Evolutionary conservation across 768 basidiomycete species (phyloP).

Genomic region (Hypsizygus marmoreus): DNA sequence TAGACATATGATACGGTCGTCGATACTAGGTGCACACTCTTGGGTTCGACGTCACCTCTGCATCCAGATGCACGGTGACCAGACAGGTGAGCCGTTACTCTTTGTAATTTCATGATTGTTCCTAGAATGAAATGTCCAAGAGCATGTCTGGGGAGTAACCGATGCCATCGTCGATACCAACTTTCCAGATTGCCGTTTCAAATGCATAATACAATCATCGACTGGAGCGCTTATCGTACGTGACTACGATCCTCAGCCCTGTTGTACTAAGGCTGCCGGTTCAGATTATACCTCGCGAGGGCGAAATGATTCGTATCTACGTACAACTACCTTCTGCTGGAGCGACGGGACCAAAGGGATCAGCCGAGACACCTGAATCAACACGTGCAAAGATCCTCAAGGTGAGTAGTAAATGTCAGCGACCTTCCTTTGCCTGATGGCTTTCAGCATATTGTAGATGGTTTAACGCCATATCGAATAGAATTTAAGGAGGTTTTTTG

Average conservation of each 20-base stretch:
- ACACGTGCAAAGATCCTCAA: not conserved
- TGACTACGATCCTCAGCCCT: not conserved
- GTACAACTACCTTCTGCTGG: conserved; percentile 8
- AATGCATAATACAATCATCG: conserved; percentile 18
- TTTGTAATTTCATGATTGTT: not conserved
- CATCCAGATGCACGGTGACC: conserved; percentile 19
- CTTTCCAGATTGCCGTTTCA: conserved; percentile 18
- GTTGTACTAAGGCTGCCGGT: not conserved
- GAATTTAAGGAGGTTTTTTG: conserved; percentile 17
- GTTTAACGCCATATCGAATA: conserved; percentile 17
- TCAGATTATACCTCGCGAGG: conserved; percentile 16
- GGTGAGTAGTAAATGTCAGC: not conserved
- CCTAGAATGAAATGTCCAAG: not conserved
- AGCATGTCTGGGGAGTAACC: conserved; percentile 21
- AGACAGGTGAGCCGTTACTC: conserved; percentile 3
- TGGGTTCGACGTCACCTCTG: conserved; percentile 19
- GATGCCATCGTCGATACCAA: conserved; percentile 18
- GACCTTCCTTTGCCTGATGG: not conserved
- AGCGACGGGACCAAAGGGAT: not conserved
- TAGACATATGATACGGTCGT: not conserved
- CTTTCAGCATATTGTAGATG: conserved; percentile 10
- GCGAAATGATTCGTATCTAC: conserved; percentile 15
- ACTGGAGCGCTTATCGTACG: conserved; percentile 14
- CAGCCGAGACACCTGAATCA: not conserved
- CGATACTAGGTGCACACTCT: conserved; percentile 19